These are phyloP conservation scores for Candida tibetensis DNA, from an alignment of 805 yeast genomes.

Conservation along the genomic window DNA sequence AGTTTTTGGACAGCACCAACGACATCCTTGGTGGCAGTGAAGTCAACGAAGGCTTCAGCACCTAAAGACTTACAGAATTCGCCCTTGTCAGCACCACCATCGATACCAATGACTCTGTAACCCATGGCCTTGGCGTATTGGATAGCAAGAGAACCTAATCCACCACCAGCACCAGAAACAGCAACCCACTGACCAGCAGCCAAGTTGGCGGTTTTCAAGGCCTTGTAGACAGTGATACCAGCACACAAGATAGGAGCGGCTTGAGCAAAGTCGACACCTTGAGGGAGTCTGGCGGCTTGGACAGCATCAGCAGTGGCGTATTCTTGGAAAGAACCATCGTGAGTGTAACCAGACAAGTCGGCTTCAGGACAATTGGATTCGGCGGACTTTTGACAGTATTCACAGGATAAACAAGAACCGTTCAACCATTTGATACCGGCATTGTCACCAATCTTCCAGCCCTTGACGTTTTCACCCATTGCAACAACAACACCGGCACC, in stretches of 20 bases:
- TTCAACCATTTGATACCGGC: slow-evolving; percentile 87
- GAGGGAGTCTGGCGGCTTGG: slow-evolving; percentile 79
- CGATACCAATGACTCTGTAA: slow-evolving; percentile 66
- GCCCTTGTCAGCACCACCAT: slow-evolving; percentile 64
- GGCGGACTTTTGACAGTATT: slow-evolving; percentile 61
- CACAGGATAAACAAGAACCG: slow-evolving; percentile 74
- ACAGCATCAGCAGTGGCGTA: slow-evolving; percentile 86
- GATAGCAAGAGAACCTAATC: slow-evolving; percentile 70
- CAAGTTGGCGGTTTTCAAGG: slow-evolving; percentile 73
- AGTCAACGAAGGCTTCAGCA: slow-evolving; percentile 63
- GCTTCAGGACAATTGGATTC: slow-evolving; percentile 74
- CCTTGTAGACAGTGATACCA: slow-evolving; percentile 89
- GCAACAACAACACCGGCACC: slow-evolving; percentile 88
- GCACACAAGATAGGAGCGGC: slow-evolving; percentile 86
- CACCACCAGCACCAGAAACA: slow-evolving; percentile 78
- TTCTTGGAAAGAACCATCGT: slow-evolving; percentile 89
- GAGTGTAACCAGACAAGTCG: slow-evolving; percentile 74
- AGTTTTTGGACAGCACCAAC: slow-evolving; percentile 41
- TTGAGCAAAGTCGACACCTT: slow-evolving; percentile 69
- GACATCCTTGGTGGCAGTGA: slow-evolving; percentile 47
- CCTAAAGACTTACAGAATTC: slow-evolving; percentile 56
- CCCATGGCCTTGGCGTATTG: slow-evolving; percentile 82
- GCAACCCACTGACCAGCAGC: slow-evolving; percentile 74
- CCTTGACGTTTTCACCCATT: slow-evolving; percentile 63
- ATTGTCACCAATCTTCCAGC: slow-evolving; percentile 73